Base-by-base conservation (phyloP, 306 rosid genomes). In the Lathyrus sativus region DNA sequence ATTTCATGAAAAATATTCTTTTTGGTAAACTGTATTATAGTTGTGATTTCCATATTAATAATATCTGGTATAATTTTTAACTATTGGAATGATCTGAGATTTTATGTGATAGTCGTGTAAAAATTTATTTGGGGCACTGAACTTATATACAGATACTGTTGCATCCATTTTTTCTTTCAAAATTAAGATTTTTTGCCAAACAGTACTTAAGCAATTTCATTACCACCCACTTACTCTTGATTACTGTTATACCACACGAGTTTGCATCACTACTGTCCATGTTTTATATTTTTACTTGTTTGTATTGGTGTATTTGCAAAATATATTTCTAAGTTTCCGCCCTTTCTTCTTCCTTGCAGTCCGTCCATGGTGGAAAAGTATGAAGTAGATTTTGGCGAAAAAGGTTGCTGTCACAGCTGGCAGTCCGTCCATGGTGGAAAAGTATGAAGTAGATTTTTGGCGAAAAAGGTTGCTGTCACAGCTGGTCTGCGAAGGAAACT, bases 371-470 rank as follows among this genome's bases (percentile, higher is more conserved):
- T n/a, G n/a, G n/a, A n/a, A n/a, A n/a, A n/a, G n/a, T n/a, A n/a
- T n/a, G n/a, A n/a, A n/a, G n/a, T n/a, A n/a, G n/a, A n/a, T n/a
- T n/a, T n/a, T n/a, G n/a, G n/a, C n/a, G n/a, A n/a, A n/a, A n/a
- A n/a, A n/a, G n/a, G n/a, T n/a, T n/a, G n/a, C n/a, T n/a, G n/a
- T n/a, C n/a, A n/a, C n/a, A n/a, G n/a, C n/a, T n/a, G n/a, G n/a
- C n/a, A n/a, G n/a, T 80, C 95, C 68, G 81, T 89, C 85, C 79
- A 79, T 74, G 87, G 88, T 58, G 46, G 83, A 33, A 78, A 74
- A 76, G 78, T 84, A 64, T 84, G 89, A 82, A 39, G 68, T 49
- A 64, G 59, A 70, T 68, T 65, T 74, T 72, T 81, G 76, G 17
- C 62, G 66, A 28, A 65, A 69, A 33, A 58, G 59, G 82, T 73